Base-by-base conservation (phyloP, 164 flowering plant genomes). In the Vitis vinifera region DNA sequence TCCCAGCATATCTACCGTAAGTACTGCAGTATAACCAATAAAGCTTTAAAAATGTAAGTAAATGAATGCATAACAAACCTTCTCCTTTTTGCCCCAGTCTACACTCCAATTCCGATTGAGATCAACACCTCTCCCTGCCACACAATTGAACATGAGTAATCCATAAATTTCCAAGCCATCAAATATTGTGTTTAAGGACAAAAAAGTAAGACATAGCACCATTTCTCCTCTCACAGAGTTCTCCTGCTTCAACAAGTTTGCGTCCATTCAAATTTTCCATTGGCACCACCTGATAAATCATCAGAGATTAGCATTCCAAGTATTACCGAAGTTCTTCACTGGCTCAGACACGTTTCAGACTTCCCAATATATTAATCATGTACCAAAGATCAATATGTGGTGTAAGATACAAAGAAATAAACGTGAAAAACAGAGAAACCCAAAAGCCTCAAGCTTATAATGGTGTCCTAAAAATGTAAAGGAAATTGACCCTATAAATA, bases 1-100 rank as follows among this genome's bases (percentile, higher is more conserved):
- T 37, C 44, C 44, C 44, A 37, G 44, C 44, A 37, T 37, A 37
- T 37, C 44, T 3, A 3, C 44, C 0, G 4, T 37, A 37, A 37
- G 44, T 1, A 37, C 7, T 37, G 7, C 44, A 37, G 7, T 37
- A 0, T 17, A 59, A 59, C 62, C 10, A 59, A 13, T 5, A 51
- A 10, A 60, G 47, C 63, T 17, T 9, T 30, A 13, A 61, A 53
- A 62, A 11, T 58, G 31, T 9, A 63, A 23, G 17, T 23, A 53
- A 55, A 59, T n/a, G 12, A 52, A 62, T 56, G 66, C 52, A 61
- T 12, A 44, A 71, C 70, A 1, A 4, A 93, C 99, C 97, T 93
- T 88, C 78, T 96, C 99, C 77, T 96, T 96, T 76, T 90, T 96
- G 50, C 99, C 99, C 99, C 99, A 93, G 75, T 96, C 99, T 19